Base-by-base conservation (phyloP, 805 yeast species). In the Pichia cephalocereana region DNA sequence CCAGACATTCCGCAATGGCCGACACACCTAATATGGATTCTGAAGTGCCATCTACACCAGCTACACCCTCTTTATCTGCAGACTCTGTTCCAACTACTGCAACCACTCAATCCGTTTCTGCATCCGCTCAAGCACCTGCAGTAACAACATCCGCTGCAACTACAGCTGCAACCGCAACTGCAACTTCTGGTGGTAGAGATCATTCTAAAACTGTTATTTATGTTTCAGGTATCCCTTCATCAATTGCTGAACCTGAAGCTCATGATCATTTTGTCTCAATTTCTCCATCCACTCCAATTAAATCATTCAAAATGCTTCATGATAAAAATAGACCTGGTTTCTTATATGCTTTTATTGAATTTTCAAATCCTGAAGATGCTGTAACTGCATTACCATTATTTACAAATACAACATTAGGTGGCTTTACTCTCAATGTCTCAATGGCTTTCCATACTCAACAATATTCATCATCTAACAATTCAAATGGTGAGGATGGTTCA, bases 381-480 rank as follows among this genome's bases (percentile, higher is more conserved):
- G 74, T 72, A 38, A 68, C 70, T 52, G 91, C 93, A 1, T 68
- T 81, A 46, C 74, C 73, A 45, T 67, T 78, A 11, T 69, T 86
- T 50, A 76, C 83, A 56, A 88, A 86, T 17, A 53, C 59, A 1
- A 64, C 72, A 31, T 61, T 84, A 49, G 77, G 78, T 52, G 73
- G 74, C 46, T 68, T 72, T 37, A 79, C 75, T 42, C 72, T 88
- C 49, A 77, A 74, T 52, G 76, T 87, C 60, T 84, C 86, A 54
- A 85, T 87, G 82, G 96, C 96, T 9, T 87, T 72, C 68, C 93
- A 85, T 68, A 82, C 88, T 40, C 85, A 84, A 57, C 83, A 83
- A 54, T 76, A 80, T 44, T 72, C 75, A 52, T 69, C 73, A 31
- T 71, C 69, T 46, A 77, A 75, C 39, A 69, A 77, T 38, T 9